Evolutionary conservation across 2,329 filamentous ascomycete species (phyloP).

Genomic region (Conoideocrella luteorostrata): DNA sequence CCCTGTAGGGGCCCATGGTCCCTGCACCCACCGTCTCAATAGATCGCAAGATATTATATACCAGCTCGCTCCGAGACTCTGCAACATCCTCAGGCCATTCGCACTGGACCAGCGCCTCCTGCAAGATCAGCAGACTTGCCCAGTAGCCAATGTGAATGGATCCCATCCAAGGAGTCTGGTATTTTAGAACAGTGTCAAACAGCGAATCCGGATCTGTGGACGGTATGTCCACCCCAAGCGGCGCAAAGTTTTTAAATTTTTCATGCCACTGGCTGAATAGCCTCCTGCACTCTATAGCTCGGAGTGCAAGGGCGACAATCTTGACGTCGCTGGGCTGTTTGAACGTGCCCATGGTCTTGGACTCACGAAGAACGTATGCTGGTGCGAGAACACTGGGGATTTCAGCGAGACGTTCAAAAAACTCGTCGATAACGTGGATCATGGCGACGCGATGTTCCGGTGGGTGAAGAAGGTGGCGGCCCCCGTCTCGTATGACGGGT

Average conservation of each 20-base stretch:
- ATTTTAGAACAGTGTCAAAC: constrained; percentile 26
- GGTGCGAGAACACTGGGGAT: constrained; percentile 26
- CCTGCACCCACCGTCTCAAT: constrained; percentile 31
- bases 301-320: constrained; percentile 21
- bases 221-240: constrained; percentile 20
- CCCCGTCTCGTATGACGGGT: constrained; percentile 21
- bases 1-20: constrained; percentile 31
- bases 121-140: constrained; percentile 33
- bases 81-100: constrained; percentile 19
- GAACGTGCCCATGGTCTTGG: constrained; percentile 12
- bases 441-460: constrained; percentile 15
- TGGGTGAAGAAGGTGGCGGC: constrained; percentile 20
- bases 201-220: constrained; percentile 24
- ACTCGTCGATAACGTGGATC: constrained; percentile 24
- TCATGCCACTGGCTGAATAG: constrained; percentile 28
- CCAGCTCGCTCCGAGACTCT: constrained; percentile 19
- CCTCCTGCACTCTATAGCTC: constrained; percentile 21
- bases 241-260: constrained; percentile 17
- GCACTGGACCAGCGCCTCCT: constrained; percentile 30
- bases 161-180: constrained; percentile 26
- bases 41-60: constrained; percentile 28
- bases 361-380: constrained; percentile 25
- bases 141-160: constrained; percentile 30
- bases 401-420: constrained; percentile 27
- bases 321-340: constrained; percentile 21